Base-by-base conservation (phyloP, 1,284 basidiomycete genomes). In the Malassezia dermatis region DNA sequence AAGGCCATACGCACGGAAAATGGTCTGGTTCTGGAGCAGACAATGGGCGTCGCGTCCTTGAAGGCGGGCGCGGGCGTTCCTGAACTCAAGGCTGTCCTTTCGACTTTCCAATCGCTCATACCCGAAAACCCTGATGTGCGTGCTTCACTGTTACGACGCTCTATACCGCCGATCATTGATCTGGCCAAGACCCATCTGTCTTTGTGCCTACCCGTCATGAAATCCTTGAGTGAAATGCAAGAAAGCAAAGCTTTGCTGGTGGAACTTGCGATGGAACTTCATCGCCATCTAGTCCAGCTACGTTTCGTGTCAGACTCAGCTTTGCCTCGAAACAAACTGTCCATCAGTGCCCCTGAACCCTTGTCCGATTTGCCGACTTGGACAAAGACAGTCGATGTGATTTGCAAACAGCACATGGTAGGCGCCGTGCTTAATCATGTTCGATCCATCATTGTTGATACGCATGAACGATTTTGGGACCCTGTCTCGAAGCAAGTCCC, bases 341-440 rank as follows among this genome's bases (percentile, higher is more conserved):
- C 23, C 12, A 24, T 8, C 6, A 12, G 34, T 10, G 24, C 30
- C 6, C 46, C 46, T 6, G 49, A 47, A 46, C 50, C 55, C 7
- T 44, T 42, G 12, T 52, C 55, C 2, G 55, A 57, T 28, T 34
- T 57, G 11, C 41, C 26, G 3, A 17, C 28, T 32, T 57, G 55
- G 55, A n/a, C 45, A 2, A 35, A 31, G 21, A 23, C 30, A 4
- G 8, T 48, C 2, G 39, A 15, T 15, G 17, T 2, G 7, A 4
- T 30, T 2, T 31, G 32, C 11, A 32, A 34, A 31, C 42, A 56
- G 32, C 48, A 46, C 11, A n/a, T 51, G 28, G 42, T 51, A 3
- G 54, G 48, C 3, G 19, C 23, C 1, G 21, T 51, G 12, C 35
- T 56, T 7, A 31, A 42, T 12, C 37, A 43, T 17, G 49, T 51